Percentiles rank a stretch among this genome's conserved stretches.
Conservation (phyloP, 179 eudicot species). For the Beta corolliflora region DNA sequence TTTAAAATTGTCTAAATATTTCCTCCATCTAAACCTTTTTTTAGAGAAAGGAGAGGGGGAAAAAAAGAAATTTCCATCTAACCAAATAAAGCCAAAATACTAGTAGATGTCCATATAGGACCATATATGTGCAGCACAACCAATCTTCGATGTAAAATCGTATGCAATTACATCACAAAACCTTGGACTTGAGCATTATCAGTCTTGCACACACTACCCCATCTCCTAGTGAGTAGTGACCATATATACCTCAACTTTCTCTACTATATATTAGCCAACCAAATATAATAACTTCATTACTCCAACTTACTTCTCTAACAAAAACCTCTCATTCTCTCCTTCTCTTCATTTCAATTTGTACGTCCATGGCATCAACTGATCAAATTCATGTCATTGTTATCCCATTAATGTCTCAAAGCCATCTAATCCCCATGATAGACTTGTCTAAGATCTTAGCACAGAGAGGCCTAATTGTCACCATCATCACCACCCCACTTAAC, state of each 20-base stretch:
- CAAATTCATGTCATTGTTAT: constrained; percentile 4
- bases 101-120: background rate
- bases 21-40: no score
- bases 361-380: background rate
- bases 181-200: background rate
- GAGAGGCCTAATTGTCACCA: constrained; percentile 30
- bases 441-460: constrained; percentile 36
- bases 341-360: background rate
- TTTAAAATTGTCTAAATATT: no score
- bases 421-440: constrained; percentile 48
- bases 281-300: background rate
- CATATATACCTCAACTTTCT: constrained; percentile 3
- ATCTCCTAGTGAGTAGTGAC: background rate
- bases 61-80: background rate
- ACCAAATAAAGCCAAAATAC: background rate
- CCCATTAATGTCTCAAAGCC: constrained; percentile 50
- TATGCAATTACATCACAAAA: background rate
- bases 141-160: background rate
- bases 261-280: no score
- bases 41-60: no score
- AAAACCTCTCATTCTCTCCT: background rate
- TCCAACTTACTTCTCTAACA: background rate
- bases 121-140: background rate
- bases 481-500: constrained; percentile 38
- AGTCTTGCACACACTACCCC: background rate